Evolutionary conservation across 305 asterid genomes (phyloP), one percentile per base, ranked within the genome.

Genomic region (Rubia occidens): DNA sequence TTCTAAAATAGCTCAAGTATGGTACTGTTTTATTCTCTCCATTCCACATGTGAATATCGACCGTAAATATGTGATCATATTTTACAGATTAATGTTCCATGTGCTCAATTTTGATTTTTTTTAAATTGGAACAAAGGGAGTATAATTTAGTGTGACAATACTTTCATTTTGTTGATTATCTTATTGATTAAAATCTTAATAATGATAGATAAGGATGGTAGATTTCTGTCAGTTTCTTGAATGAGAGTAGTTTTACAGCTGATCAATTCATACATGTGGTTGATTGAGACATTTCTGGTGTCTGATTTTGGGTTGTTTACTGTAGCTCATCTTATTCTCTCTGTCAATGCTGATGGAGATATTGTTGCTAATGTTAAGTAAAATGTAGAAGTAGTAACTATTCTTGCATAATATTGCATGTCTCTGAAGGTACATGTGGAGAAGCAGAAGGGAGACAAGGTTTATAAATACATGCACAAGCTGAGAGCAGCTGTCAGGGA

Each of bases 381-480:
- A 47, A 47, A 2, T 5, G 8, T 42, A 54, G 42, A 29, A 32
- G 6, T 7, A n/a, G n/a, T 14, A 43, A 40, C 11, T 56, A 39
- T 43, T n/a, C 11, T 72, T 32, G 40, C 43, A 14, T 60, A 24
- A 37, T 18, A 7, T 70, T 72, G 60, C 35, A 15, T 75, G 10
- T 55, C 35, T 64, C 51, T 79, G 74, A 83, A 90, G 97, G 95
- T 87, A 74, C 91, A 97, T 74, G 84, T 79, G 32, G 85, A 79
- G 78, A 76, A 81, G 35, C 82, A 72, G 64, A 83, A 76, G 75
- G 89, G 79, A 71, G 76, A 84, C 51, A 90, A 86, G 82, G 91
- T 94, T 63, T 94, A 94, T 67, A 91, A 84, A 77, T 88, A 87
- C 80, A 72, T 94, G 76, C 97, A 88, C 79, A 94, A 90, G 77